Evolutionary conservation across 1,139 yeast species (phyloP).

Genomic region (Maudiozyma humilis): DNA sequence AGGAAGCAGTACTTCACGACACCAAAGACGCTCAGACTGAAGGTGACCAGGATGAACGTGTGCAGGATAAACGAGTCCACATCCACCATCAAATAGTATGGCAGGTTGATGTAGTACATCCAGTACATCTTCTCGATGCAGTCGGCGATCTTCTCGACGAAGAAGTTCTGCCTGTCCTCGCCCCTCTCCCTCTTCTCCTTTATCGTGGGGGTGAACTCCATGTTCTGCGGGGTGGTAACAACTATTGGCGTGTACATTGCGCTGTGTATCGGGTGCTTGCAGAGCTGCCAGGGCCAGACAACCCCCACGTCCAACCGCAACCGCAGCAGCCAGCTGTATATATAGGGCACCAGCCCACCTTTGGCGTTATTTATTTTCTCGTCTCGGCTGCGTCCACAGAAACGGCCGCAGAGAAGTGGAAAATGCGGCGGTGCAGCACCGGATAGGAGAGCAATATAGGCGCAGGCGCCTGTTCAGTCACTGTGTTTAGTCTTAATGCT

Average conservation of each 20-base stretch:
- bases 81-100: constrained; percentile 36
- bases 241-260: neutral
- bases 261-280: too few relatives aligned
- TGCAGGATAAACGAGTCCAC: constrained; percentile 36
- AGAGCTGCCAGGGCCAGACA: too few relatives aligned
- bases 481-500: too few relatives aligned
- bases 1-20: constrained; percentile 25
- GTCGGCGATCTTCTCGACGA: constrained; percentile 13
- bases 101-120: constrained; percentile 37
- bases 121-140: constrained; percentile 30
- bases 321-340: too few relatives aligned
- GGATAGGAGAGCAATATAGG: too few relatives aligned
- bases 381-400: too few relatives aligned
- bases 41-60: constrained; percentile 29
- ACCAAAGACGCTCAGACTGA: constrained; percentile 30
- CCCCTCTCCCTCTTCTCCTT: constrained; percentile 9
- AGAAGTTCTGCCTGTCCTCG: constrained; percentile 10
- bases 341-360: too few relatives aligned
- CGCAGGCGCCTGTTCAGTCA: too few relatives aligned
- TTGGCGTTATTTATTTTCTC: constrained; percentile 16
- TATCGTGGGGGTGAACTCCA: constrained; percentile 14
- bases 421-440: too few relatives aligned
- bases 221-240: constrained; percentile 3
- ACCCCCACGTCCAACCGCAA: too few relatives aligned
- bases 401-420: too few relatives aligned